Conservation (phyloP, 768 basidiomycete species). For the Suillus decipiens region DNA sequence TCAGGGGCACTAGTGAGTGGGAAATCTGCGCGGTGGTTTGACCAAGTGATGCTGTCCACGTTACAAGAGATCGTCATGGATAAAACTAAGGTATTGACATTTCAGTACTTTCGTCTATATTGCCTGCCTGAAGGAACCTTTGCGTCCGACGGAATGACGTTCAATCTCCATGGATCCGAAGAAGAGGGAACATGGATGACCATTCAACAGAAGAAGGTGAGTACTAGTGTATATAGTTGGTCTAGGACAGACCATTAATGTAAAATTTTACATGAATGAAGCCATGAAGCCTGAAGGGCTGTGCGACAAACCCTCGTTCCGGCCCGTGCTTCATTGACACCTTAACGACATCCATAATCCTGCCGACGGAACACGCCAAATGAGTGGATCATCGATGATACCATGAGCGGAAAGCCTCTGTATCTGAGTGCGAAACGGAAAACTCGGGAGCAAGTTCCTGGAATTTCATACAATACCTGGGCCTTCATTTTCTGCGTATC, state of each 20-base stretch:
- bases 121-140: slow-evolving; percentile 78
- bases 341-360: slow-evolving; percentile 68
- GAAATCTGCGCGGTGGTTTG: slow-evolving; percentile 94
- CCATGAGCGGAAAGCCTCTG: slow-evolving; percentile 30
- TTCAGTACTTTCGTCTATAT: slow-evolving; percentile 75
- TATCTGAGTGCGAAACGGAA: slow-evolving; percentile 74
- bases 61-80: slow-evolving; percentile 87
- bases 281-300: slow-evolving; percentile 71
- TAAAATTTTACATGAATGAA: slow-evolving; percentile 80
- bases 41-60: slow-evolving; percentile 93
- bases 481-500: slow-evolving; percentile 73
- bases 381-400: slow-evolving; percentile 39
- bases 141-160: slow-evolving; percentile 78
- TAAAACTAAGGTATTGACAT: slow-evolving; percentile 47
- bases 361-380: slow-evolving; percentile 73
- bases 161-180: slow-evolving; percentile 81
- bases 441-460: slow-evolving; percentile 75
- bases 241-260: slow-evolving; percentile 6
- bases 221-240: slow-evolving; percentile 18
- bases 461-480: slow-evolving; percentile 80
- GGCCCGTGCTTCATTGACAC: slow-evolving; percentile 58
- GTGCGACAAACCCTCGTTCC: slow-evolving; percentile 79
- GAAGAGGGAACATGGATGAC: slow-evolving; percentile 74
- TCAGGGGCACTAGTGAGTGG: slow-evolving; percentile 86
- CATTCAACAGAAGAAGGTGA: slow-evolving; percentile 56